Evolutionary conservation across 306 rosid species (phyloP), one percentile per base, ranked within the genome.

Genomic region (Betula pendula): DNA sequence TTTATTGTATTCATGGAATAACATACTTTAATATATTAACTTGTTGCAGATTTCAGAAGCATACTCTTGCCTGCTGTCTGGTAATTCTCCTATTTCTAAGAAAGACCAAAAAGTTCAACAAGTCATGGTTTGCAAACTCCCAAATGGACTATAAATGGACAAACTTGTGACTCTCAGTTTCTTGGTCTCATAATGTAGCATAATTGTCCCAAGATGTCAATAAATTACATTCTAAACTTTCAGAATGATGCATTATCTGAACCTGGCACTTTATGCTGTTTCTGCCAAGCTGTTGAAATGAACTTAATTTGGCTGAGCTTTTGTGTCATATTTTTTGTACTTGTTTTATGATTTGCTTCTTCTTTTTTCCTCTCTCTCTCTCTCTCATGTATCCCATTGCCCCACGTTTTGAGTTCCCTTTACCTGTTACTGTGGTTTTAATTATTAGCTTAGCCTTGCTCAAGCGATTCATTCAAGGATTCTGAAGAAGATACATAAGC

Each of bases 41-140:
- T 55, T 78, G 33, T 84, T 89, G 89, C 92, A 91, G 96, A 84
- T 91, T 63, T 89, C 96, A 6, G 86, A 89, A 86, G 96, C 96
- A 79, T 83, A 91, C 43, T 8, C 90, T 29, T 77, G 84, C 80
- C 86, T 91, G 45, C 85, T 86, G 50, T 75, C 92, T 20, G 90
- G 96, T 91, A 88, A 84, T 75, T 73, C 75, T 77, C 69, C 71
- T 53, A 22, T 71, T 71, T 2, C 1, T 62, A 29, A 29, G n/a
- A 62, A 33, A 22, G 22, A 62, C 11, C 22, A 62, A 60, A 59
- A 12, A 10, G 59, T 49, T 31, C 69, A 77, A 38, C 35, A 75
- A 40, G 24, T 60, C 73, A 42, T 60, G 47, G 73, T 72, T 73
- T 63, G 65, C 75, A 53, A 77, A 77, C 48, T 43, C 68, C 76